Evolutionary conservation across 805 yeast species (phyloP).

Genomic region (Suhomyces xylopsoci): DNA sequence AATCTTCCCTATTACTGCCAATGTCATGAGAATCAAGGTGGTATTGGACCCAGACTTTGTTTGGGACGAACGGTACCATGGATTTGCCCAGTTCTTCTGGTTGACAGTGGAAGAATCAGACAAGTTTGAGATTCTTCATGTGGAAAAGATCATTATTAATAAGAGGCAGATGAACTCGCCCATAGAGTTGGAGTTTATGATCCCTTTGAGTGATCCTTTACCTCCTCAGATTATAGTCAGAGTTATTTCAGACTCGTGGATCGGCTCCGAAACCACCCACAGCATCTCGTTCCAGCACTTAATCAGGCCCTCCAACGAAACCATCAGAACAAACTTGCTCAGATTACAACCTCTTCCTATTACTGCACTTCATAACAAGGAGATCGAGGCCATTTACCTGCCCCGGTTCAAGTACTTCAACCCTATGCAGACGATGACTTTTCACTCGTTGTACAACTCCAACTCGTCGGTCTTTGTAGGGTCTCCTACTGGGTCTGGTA

Average conservation of each 20-base stretch:
- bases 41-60: slow-evolving; percentile 68
- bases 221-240: slow-evolving; percentile 85
- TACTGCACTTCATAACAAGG: slow-evolving; percentile 67
- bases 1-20: slow-evolving; percentile 82
- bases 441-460: slow-evolving; percentile 81
- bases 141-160: slow-evolving; percentile 72
- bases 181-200: slow-evolving; percentile 86
- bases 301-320: slow-evolving; percentile 83
- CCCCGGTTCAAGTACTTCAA: slow-evolving; percentile 79
- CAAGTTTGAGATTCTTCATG: slow-evolving; percentile 68
- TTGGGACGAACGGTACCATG: slow-evolving; percentile 84
- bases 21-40: slow-evolving; percentile 80
- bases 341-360: slow-evolving; percentile 84
- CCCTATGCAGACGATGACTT: slow-evolving; percentile 98
- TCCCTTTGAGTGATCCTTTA: slow-evolving; percentile 84
- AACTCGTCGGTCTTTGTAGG: slow-evolving; percentile 86
- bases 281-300: slow-evolving; percentile 87
- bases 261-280: slow-evolving; percentile 75
- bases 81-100: slow-evolving; percentile 87
- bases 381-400: slow-evolving; percentile 66
- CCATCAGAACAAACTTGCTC: slow-evolving; percentile 76
- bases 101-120: slow-evolving; percentile 86
- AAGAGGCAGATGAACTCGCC: slow-evolving; percentile 48
- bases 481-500: slow-evolving; percentile 96
- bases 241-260: slow-evolving; percentile 82